Evolutionary conservation across 1,139 yeast genomes (phyloP).

Genomic region (Geotrichum aggregatum): DNA sequence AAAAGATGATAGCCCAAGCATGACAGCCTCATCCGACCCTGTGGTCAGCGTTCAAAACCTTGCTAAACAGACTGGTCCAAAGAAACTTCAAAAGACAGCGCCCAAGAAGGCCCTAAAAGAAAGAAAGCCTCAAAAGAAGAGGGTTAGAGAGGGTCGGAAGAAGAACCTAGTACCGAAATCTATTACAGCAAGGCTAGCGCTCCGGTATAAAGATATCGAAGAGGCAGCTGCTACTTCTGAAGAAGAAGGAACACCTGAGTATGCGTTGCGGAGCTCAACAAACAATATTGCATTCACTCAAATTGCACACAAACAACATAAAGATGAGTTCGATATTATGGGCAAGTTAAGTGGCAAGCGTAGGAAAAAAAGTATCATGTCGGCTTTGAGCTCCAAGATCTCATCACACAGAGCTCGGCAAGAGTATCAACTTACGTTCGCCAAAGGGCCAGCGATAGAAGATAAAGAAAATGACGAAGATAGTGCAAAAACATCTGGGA

Average conservation of each 20-base stretch:
- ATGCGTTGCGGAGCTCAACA: not conserved
- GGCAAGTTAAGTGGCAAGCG: conserved; percentile 8
- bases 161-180: not conserved
- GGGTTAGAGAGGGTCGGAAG: too few species aligned
- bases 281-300: conserved; percentile 10
- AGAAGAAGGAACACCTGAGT: not conserved
- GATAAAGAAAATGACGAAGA: not conserved
- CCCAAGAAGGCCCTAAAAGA: not conserved
- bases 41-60: not conserved
- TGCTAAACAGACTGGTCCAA: not conserved
- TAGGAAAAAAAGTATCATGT: not conserved
- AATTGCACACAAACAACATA: conserved; percentile 4
- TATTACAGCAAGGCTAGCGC: conserved; percentile 7
- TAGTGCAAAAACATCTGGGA: not conserved
- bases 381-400: conserved; percentile 6
- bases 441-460: not conserved
- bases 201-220: not conserved
- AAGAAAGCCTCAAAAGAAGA: not conserved
- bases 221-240: not conserved
- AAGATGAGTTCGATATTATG: conserved; percentile 1
- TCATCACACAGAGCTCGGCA: conserved; percentile 2
- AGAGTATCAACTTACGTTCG: conserved; percentile 3
- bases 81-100: not conserved
- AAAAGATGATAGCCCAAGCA: too few species aligned
- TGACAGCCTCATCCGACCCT: not conserved